Evolutionary conservation across 805 yeast genomes (phyloP).

Genomic region (Myxozyma vanderwaltii): DNA sequence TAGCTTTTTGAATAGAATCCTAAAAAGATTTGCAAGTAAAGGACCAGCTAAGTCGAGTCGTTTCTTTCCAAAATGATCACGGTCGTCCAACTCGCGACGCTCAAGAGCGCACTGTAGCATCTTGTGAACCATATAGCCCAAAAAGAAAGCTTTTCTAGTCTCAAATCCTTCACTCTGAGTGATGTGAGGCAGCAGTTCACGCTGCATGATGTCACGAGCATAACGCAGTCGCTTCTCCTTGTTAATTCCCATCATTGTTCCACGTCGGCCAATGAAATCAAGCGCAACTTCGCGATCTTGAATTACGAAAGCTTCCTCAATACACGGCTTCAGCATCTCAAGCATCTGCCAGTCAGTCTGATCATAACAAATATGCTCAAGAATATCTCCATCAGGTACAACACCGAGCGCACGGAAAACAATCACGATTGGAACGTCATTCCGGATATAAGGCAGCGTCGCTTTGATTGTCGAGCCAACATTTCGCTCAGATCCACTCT

Average conservation of each 20-base stretch:
- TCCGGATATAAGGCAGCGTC: conserved; percentile 92
- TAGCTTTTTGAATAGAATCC: conserved; percentile 88
- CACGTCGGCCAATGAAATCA: conserved; percentile 98
- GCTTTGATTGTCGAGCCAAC: conserved; percentile 90
- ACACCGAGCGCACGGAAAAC: conserved; percentile 98
- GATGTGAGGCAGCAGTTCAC: conserved; percentile 95
- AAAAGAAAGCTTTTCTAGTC: conserved; percentile 92
- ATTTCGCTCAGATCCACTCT: conserved; percentile 64
- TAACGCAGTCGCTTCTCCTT: conserved; percentile 98
- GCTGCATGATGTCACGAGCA: conserved; percentile 94
- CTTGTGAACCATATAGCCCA: conserved; percentile 97
- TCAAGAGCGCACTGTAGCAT: conserved; percentile 92
- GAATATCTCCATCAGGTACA: conserved; percentile 97
- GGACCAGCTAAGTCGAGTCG: conserved; percentile 99
- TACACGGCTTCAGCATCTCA: conserved; percentile 98
- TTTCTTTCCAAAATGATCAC: conserved; percentile 99
- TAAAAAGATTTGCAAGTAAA: conserved; percentile 88
- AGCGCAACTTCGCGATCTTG: conserved; percentile 98
- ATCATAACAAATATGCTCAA: conserved; percentile 97
- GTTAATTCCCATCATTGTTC: conserved; percentile 92
- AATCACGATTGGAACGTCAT: conserved; percentile 94
- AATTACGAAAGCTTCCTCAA: conserved; percentile 97
- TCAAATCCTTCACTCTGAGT: conserved; percentile 97
- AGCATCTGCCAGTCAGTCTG: conserved; percentile 99
- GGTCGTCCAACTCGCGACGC: conserved; percentile 97